Percentiles rank a stretch among this genome's conserved stretches.
phyloP scores from a whole-genome alignment of 257 asterid species.

The Petunia secreta region DNA sequence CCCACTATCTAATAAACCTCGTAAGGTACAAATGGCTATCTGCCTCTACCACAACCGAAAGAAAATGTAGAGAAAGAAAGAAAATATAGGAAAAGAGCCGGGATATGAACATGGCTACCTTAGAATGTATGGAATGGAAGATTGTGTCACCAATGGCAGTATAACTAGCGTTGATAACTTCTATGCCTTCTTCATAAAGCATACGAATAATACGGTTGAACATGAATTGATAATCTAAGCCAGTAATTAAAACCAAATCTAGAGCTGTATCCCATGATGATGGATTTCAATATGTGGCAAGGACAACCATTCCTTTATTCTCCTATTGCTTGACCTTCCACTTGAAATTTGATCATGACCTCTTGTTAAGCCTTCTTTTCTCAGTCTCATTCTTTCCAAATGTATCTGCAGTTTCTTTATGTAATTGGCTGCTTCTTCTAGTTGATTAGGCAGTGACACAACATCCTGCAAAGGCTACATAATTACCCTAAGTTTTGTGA shows the following conservation, averaged over 20 bases:
- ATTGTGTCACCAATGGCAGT: slow-evolving; percentile 36
- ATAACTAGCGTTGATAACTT: slow-evolving; percentile 54
- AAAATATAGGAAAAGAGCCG: too few species aligned
- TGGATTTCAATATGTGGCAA: slow-evolving; percentile 59
- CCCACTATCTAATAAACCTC: too few species aligned
- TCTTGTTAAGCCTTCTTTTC: slow-evolving; percentile 36
- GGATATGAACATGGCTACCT: slow-evolving; percentile 38
- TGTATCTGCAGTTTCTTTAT: slow-evolving; percentile 52
- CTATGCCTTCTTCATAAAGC: slow-evolving; percentile 67
- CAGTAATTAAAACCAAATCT: slow-evolving; percentile 55
- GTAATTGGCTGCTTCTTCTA: slow-evolving; percentile 62
- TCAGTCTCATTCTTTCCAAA: slow-evolving; percentile 64
- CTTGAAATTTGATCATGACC: slow-evolving; percentile 15
- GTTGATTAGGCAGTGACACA: slow-evolving; percentile 59
- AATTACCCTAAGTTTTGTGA: background rate
- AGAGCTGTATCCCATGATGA: slow-evolving; percentile 44
- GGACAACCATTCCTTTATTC: slow-evolving; percentile 8
- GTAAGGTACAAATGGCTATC: too few species aligned
- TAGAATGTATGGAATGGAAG: slow-evolving; percentile 66
- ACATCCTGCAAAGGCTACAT: slow-evolving; percentile 41
- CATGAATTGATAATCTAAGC: slow-evolving; percentile 48
- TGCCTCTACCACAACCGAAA: too few species aligned
- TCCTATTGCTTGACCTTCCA: background rate
- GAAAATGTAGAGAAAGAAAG: too few species aligned
- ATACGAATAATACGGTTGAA: slow-evolving; percentile 50